Evolutionary conservation across 2,329 filamentous ascomycete species (phyloP), one percentile per base, ranked within the genome.

Genomic region (Xylariaceae sp.): DNA sequence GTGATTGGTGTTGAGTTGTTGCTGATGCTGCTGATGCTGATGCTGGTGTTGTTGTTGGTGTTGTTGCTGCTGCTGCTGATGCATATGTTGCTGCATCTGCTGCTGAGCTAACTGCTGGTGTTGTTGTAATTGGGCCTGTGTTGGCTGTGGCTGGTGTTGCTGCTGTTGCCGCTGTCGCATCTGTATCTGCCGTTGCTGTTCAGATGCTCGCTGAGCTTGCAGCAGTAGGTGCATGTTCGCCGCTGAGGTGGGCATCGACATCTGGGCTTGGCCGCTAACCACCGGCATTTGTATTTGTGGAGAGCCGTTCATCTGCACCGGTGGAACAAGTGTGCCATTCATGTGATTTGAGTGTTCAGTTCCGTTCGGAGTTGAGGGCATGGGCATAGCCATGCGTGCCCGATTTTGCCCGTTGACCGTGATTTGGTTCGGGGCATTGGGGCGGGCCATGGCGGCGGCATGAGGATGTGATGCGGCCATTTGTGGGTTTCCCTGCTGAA

Each of bases 281-380:
- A 76, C 75, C 59, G 86, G 84, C 72, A 89, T 78, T 56, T 86
- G 86, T 19, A 86, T 83, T 63, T 88, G 85, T 35, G 84, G 82
- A 19, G 87, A 75, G 41, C 80, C 79, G 51, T 81, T 82, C 72
- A 87, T 78, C 39, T 81, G 77, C 62, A 82, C 76, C 2, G 72
- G 81, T 22, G 72, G 77, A 50, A 73, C 75, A 40, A 74, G 77
- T 53, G 68, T 77, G 47, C 71, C 75, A 53, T 66, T 68, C 67
- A 78, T 74, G 63, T 75, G 81, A n/a, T 70, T 68, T 39, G 71
- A 68, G 9, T 75, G 68, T 9, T 65, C 70, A 47, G 75, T 75
- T 62, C 77, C 66, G 63, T 76, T 75, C 60, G 75, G 65, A 57
- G 78, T 70, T 60, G 71, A 57, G 14, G 48, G 52, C 52, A 57